These are phyloP conservation scores for Hypomontagnella monticulosa DNA, from an alignment of 495 filamentous ascomycete genomes.

Conservation along the genomic window DNA sequence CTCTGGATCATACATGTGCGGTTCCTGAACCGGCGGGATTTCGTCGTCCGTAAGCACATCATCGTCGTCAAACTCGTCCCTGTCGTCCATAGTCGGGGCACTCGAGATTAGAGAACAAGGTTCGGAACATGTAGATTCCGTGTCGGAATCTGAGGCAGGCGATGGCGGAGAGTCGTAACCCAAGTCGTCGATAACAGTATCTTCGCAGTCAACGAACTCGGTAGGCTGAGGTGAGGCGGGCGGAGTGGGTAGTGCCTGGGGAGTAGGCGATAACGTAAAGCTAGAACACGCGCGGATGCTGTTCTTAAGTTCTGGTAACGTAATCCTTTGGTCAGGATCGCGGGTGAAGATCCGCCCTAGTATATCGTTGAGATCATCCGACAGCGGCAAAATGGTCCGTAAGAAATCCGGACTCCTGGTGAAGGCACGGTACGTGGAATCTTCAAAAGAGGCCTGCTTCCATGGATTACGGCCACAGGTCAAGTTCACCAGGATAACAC, in stretches of 20 bases:
- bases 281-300: constrained; percentile 78
- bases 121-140: constrained; percentile 57
- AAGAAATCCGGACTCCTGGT: constrained; percentile 87
- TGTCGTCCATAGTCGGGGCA: constrained; percentile 57
- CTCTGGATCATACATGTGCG: constrained; percentile 55
- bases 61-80: constrained; percentile 56
- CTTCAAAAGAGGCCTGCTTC: constrained; percentile 92
- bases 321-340: constrained; percentile 86
- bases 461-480: constrained; percentile 98
- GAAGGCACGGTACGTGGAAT: constrained; percentile 95
- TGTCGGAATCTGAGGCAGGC: constrained; percentile 54
- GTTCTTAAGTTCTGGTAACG: constrained; percentile 80
- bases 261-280: constrained; percentile 67
- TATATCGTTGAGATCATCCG: constrained; percentile 88
- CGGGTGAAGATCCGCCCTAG: constrained; percentile 88
- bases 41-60: constrained; percentile 56
- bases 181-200: constrained; percentile 50
- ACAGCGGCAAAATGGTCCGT: constrained; percentile 90
- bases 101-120: constrained; percentile 57
- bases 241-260: constrained; percentile 45
- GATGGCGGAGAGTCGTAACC: constrained; percentile 53
- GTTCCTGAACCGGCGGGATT: constrained; percentile 51
- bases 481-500: constrained; percentile 96
- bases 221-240: constrained; percentile 53
- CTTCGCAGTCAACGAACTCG: constrained; percentile 57